phyloP scores from a whole-genome alignment of 2,329 filamentous ascomycete genomes.

The Hymenoscyphus fraxineus region DNA sequence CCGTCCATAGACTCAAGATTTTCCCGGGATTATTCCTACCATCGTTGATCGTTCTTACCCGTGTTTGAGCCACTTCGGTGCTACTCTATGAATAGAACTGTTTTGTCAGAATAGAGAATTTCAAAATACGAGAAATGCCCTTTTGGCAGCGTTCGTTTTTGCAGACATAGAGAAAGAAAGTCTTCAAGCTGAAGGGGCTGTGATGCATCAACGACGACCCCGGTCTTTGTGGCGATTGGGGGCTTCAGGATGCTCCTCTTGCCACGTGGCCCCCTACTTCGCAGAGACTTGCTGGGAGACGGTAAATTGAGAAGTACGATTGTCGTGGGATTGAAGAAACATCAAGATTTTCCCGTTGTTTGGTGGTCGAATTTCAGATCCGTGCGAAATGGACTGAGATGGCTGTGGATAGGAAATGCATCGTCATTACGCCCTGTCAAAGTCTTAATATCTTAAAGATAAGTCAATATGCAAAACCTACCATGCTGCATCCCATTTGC shows the following conservation, averaged over 20 bases:
- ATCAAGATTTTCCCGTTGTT: not conserved
- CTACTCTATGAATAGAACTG: not conserved
- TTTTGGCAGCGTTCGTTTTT: not conserved
- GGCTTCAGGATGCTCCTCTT: slow-evolving; percentile 3
- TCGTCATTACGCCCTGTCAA: not conserved
- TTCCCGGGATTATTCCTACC: slow-evolving; percentile 1
- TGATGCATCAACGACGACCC: not conserved
- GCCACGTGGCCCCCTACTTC: slow-evolving; percentile 6
- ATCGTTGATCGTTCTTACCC: not conserved
- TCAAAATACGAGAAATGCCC: not conserved
- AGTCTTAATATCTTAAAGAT: not conserved
- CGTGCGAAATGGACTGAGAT: not conserved
- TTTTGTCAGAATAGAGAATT: not conserved
- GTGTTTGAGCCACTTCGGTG: not conserved
- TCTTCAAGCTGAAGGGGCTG: not conserved
- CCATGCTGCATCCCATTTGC: slow-evolving; percentile 2
- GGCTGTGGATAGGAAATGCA: not conserved
- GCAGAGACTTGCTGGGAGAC: not conserved
- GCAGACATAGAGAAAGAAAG: not conserved
- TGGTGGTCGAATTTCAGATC: not conserved
- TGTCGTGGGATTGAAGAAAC: not conserved
- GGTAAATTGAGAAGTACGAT: not conserved
- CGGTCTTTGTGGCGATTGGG: slow-evolving; percentile 1
- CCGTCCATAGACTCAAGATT: not conserved
- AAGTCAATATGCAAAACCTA: not conserved